Evolutionary conservation across 768 basidiomycete genomes (phyloP), one percentile per base, ranked within the genome.

Genomic region (Lactarius trivialis): DNA sequence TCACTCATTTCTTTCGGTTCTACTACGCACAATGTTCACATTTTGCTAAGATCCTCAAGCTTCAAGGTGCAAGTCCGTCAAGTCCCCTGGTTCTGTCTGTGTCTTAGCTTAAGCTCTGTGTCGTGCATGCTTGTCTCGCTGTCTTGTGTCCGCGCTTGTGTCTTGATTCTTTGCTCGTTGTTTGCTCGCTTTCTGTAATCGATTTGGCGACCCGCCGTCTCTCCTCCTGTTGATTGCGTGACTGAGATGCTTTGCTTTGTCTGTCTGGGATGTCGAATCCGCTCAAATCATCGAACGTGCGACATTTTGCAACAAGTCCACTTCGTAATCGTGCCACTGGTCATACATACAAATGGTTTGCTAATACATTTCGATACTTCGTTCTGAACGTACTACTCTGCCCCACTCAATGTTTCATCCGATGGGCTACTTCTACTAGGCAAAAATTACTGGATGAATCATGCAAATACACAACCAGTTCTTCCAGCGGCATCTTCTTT

Each of bases 61-160:
- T 17, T 51, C 60, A 52, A 43, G 56, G 56, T 61, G 45, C 60
- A 39, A 56, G 55, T 50, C 26, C 28, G 7, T 37, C 54, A 21
- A 41, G 5, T 52, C 39, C 9, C 30, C 30, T 3, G 48, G 24
- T 49, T 24, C 54, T 12, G 11, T 24, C 54, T 12, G 11, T 49
- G 45, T 33, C 41, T 49, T 55, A n/a, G 26, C 26, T 30, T 55
- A 32, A 19, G n/a, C 28, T 24, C 28, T 7, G 48, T 61, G 32
- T 12, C 26, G 48, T 60, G 43, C n/a, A 60, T 24, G 32, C 41
- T 26, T 30, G 17, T 43, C n/a, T 26, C 32, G 24, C 33, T 56
- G 32, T 17, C 12, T 36, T 30, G 43, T 53, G 12, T 43, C 41
- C 7, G 30, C 24, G 41, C 43, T 19, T 21, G 55, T 33, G 41